Base-by-base conservation (phyloP, 2,329 filamentous ascomycete species). In the Colletotrichum coccodes region DNA sequence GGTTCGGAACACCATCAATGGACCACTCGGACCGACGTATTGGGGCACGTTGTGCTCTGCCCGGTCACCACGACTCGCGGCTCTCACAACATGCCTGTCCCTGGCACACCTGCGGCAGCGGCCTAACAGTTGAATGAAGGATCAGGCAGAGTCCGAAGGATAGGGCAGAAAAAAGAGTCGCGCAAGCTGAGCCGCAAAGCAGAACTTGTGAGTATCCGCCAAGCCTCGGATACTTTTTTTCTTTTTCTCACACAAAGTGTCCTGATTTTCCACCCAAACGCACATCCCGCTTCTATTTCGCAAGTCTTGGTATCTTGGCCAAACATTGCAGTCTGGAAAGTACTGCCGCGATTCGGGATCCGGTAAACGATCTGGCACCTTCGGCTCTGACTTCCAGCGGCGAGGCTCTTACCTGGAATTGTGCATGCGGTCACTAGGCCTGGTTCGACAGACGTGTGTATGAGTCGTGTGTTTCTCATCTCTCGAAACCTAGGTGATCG, bases 201-300 rank as follows among this genome's bases (percentile, higher is more conserved):
- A 21, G n/a, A 38, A 2, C 21, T 47, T 47, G 34, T n/a, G 42
- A 18, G 26, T 52, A 18, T 32, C 23, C 49, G 32, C 38, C 40
- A 26, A 54, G 32, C 11, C 42, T 7, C 11, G 12, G 40, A 44
- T 21, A 11, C 18, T 21, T 36, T 42, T 26, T 58, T 34, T 11
- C 16, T 36, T 42, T 26, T 58, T 34, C 44, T n/a, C 50, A 42
- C 5, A 8, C 1, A 23, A 38, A 23, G 38, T 53, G 64, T 53
- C 50, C 36, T 52, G 42, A 23, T 14, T 40, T 46, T 32, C 46
- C 7, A 50, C 21, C 18, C 21, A 21, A 32, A 6, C 42, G 59
- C 52, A 21, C 42, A 44, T 44, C 21, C 30, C 28, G 52, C 44
- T 63, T 64, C 59, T 64, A 58, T 64, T 58, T 58, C 18, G n/a